Conservation (phyloP, 177 flowering plant species). For the Vitis hybrid region DNA sequence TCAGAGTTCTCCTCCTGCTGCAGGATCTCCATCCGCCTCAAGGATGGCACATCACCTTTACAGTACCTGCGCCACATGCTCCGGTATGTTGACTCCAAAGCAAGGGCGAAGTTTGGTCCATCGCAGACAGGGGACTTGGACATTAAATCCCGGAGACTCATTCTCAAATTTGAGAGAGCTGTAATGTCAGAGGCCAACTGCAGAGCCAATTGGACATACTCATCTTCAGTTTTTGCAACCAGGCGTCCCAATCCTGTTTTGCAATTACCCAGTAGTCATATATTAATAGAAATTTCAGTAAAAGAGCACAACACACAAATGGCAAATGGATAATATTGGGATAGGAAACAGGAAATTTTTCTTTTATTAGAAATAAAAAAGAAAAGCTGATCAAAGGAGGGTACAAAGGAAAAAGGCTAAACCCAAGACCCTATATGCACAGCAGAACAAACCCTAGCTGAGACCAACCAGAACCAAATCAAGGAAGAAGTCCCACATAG, state of each 20-base stretch:
- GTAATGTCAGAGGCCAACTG: constrained; percentile 72
- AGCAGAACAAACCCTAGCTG: too few species aligned
- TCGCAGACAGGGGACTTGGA: constrained; percentile 84
- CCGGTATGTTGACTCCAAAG: constrained; percentile 71
- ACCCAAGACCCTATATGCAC: too few species aligned
- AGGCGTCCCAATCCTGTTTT: constrained; percentile 71
- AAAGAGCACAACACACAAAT: neutral
- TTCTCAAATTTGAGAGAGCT: constrained; percentile 73
- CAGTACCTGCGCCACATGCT: constrained; percentile 84
- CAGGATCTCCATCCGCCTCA: constrained; percentile 47
- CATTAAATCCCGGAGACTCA: constrained; percentile 86
- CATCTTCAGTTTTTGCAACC: constrained; percentile 86
- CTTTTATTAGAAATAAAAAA: too few species aligned
- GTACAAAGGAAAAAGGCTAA: too few species aligned
- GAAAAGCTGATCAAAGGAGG: too few species aligned
- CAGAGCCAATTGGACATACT: constrained; percentile 75
- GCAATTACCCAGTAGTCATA: constrained; percentile 3
- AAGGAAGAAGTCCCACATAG: too few species aligned
- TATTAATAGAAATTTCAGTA: neutral
- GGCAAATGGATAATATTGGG: too few species aligned
- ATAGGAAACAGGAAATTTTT: too few species aligned
- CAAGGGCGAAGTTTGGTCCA: constrained; percentile 60
- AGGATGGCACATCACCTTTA: constrained; percentile 79
- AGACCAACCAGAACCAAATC: too few species aligned
- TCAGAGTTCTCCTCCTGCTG: constrained; percentile 32